Percentiles rank a stretch among this genome's conserved stretches.
Conservation (phyloP, 345 rosid genomes). For the Populus ilicifolia region DNA sequence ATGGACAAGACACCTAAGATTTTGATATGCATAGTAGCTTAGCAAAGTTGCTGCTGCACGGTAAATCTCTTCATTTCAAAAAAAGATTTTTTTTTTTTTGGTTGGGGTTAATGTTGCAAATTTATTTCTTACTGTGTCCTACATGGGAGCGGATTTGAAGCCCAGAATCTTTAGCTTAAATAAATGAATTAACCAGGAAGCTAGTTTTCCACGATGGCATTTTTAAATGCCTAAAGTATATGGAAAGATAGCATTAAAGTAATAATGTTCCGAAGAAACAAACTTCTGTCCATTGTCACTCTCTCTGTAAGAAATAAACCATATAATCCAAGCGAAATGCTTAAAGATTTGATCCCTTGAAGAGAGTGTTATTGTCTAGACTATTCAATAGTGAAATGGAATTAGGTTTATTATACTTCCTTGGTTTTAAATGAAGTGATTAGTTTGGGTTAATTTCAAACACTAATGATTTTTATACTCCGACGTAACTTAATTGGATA, state of each 20-base stretch:
- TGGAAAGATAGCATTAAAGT: not conserved
- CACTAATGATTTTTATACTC: not conserved
- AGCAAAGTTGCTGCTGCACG: too few relatives aligned
- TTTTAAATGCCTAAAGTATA: not conserved
- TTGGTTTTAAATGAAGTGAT: not conserved
- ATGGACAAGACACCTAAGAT: not conserved
- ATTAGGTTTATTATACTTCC: not conserved
- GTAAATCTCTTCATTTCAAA: not conserved
- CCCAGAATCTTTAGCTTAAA: not conserved
- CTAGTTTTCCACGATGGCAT: not conserved
- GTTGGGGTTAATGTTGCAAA: not conserved
- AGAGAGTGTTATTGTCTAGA: not conserved
- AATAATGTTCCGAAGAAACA: not conserved
- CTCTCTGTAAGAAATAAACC: not conserved
- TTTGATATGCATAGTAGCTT: not conserved
- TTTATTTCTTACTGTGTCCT: not conserved
- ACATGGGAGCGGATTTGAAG: not conserved
- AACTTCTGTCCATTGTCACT: not conserved
- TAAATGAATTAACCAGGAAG: not conserved
- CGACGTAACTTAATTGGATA: not conserved
- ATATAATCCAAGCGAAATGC: not conserved
- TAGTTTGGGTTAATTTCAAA: not conserved
- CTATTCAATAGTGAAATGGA: not conserved
- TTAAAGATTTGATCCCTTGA: not conserved
- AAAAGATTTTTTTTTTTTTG: too few relatives aligned